These are phyloP conservation scores for Amauroascus verrucosus DNA, from an alignment of 2,329 filamentous ascomycete genomes.

Conservation along the genomic window DNA sequence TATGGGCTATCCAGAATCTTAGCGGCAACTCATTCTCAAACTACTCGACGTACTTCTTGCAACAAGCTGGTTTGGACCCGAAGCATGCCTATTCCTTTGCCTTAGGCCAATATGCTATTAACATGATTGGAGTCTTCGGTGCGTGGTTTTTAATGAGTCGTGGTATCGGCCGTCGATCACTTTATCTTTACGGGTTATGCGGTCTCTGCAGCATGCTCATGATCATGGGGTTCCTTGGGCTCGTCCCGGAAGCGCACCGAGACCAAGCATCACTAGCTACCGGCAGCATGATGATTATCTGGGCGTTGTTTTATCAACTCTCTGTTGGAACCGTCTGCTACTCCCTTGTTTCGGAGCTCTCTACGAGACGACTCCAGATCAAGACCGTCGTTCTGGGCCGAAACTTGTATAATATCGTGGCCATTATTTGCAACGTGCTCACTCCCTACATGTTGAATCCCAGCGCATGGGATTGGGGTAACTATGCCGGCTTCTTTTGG, in stretches of 20 bases:
- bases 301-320: slow-evolving; percentile 74
- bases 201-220: slow-evolving; percentile 67
- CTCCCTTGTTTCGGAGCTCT: slow-evolving; percentile 75
- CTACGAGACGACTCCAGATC: slow-evolving; percentile 71
- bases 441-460: slow-evolving; percentile 93
- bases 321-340: slow-evolving; percentile 85
- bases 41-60: slow-evolving; percentile 52
- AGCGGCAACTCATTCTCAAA: slow-evolving; percentile 55
- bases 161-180: slow-evolving; percentile 62
- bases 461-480: slow-evolving; percentile 74
- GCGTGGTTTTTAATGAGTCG: slow-evolving; percentile 70
- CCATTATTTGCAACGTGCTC: slow-evolving; percentile 68
- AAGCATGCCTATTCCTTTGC: slow-evolving; percentile 46
- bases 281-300: slow-evolving; percentile 73
- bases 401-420: slow-evolving; percentile 70
- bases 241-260: slow-evolving; percentile 53
- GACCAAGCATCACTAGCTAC: slow-evolving; percentile 60
- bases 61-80: slow-evolving; percentile 45
- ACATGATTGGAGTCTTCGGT: slow-evolving; percentile 71
- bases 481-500: slow-evolving; percentile 84
- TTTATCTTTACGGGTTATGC: slow-evolving; percentile 67
- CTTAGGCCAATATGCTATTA: slow-evolving; percentile 52
- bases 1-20: slow-evolving; percentile 56
- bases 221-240: slow-evolving; percentile 71
- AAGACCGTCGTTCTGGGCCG: slow-evolving; percentile 84